These are phyloP conservation scores for Geranium rotundifolium DNA, from an alignment of 345 rosid species.

Conservation along the genomic window DNA sequence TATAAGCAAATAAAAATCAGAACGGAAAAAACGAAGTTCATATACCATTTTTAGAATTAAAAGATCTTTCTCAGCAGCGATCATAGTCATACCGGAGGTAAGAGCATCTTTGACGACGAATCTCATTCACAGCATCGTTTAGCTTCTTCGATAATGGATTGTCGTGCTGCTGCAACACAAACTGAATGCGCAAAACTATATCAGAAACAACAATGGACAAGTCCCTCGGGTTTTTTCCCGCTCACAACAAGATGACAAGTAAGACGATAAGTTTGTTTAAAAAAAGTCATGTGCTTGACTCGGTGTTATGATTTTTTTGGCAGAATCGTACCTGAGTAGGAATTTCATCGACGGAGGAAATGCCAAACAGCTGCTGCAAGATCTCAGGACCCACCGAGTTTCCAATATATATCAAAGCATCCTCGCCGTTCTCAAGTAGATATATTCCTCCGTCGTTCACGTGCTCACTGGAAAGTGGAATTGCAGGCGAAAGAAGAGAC, in stretches of 20 bases:
- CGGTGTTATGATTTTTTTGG: too few relatives aligned
- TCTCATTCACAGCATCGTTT: conserved; percentile 73
- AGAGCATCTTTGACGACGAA: conserved; percentile 80
- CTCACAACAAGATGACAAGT: not conserved
- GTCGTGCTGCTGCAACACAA: conserved; percentile 59
- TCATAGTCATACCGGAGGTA: conserved; percentile 55
- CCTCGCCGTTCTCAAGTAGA: conserved; percentile 91
- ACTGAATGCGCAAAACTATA: conserved; percentile 32
- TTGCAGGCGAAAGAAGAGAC: conserved; percentile 41
- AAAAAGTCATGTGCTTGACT: too few relatives aligned
- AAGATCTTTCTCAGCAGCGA: not conserved
- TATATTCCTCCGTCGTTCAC: conserved; percentile 73
- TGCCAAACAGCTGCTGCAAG: conserved; percentile 55
- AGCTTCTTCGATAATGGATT: conserved; percentile 77
- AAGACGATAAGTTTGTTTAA: not conserved
- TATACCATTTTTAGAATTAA: not conserved
- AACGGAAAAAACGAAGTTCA: conserved; percentile 8
- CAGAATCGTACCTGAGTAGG: conserved; percentile 48
- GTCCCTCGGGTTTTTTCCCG: not conserved
- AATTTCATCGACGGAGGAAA: conserved; percentile 49
- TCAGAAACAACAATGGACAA: not conserved
- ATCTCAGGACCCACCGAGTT: conserved; percentile 47
- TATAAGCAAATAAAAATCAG: not conserved
- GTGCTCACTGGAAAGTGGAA: conserved; percentile 83
- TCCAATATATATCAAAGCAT: conserved; percentile 77